These are phyloP conservation scores for Corynascus novoguineensis DNA, from an alignment of 495 filamentous ascomycete species.

Conservation along the genomic window DNA sequence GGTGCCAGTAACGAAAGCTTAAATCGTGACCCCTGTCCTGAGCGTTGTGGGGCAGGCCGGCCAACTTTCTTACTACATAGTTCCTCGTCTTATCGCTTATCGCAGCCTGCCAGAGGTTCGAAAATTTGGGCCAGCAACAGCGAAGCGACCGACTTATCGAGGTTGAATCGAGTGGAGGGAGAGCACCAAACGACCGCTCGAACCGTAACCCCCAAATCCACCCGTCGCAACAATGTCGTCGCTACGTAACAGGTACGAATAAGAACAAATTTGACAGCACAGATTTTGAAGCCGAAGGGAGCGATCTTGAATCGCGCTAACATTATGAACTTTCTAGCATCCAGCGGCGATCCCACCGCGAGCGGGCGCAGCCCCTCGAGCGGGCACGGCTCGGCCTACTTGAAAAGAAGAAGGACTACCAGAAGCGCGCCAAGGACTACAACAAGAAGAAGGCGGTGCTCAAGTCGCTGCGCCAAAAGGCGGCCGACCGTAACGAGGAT, in stretches of 20 bases:
- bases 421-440: slow-evolving; percentile 82
- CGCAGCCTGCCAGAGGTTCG: not conserved
- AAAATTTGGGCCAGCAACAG: slow-evolving; percentile 19
- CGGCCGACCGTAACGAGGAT: slow-evolving; percentile 84
- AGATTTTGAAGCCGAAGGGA: not conserved
- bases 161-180: not conserved
- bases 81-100: slow-evolving; percentile 29
- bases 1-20: not conserved
- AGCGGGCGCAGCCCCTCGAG: slow-evolving; percentile 79
- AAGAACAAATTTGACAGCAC: too few relatives aligned
- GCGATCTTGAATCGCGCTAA: too few relatives aligned
- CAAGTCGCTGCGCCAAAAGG: slow-evolving; percentile 73
- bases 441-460: slow-evolving; percentile 77
- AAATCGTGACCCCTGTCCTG: not conserved
- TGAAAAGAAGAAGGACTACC: slow-evolving; percentile 64
- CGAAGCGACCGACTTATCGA: too few relatives aligned
- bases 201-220: not conserved
- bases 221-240: slow-evolving; percentile 26
- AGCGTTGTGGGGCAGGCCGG: not conserved
- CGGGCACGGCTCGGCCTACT: slow-evolving; percentile 43
- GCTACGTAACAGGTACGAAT: slow-evolving; percentile 28
- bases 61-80: too few relatives aligned
- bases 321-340: slow-evolving; percentile 18
- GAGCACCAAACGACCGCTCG: not conserved
- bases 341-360: slow-evolving; percentile 55